Percentiles rank a stretch among this genome's conserved stretches.
Evolutionary conservation across 2,329 filamentous ascomycete genomes (phyloP).

Genomic region (Neonectria coccinea): DNA sequence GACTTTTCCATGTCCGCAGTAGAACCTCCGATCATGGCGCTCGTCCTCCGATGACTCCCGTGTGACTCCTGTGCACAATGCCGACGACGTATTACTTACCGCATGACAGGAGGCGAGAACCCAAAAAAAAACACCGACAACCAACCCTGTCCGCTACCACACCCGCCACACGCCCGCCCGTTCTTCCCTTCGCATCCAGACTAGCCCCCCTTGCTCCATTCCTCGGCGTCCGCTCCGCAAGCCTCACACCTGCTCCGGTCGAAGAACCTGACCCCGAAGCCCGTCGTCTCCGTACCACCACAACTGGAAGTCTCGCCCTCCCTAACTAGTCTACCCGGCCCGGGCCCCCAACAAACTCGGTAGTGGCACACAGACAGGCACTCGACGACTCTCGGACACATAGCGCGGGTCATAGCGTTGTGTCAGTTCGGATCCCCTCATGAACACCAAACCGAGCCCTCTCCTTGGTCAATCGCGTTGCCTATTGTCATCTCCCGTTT

Average conservation of each 20-base stretch:
- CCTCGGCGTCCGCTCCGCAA: not conserved
- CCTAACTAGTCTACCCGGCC: slow-evolving; percentile 18
- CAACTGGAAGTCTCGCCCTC: not conserved
- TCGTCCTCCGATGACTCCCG: not conserved
- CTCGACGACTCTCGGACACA: slow-evolving; percentile 16
- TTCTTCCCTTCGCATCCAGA: slow-evolving; percentile 3
- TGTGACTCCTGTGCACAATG: slow-evolving; percentile 2
- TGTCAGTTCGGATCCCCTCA: slow-evolving; percentile 2
- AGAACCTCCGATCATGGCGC: slow-evolving; percentile 10
- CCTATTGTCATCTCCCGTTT: slow-evolving; percentile 17
- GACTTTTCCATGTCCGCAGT: not conserved
- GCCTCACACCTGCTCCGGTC: slow-evolving; percentile 1
- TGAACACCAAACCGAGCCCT: not conserved
- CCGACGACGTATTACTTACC: slow-evolving; percentile 9
- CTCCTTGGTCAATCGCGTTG: slow-evolving; percentile 27
- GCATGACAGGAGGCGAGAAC: slow-evolving; percentile 4
- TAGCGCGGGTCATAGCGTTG: slow-evolving; percentile 11
- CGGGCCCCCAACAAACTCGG: slow-evolving; percentile 20
- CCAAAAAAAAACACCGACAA: not conserved
- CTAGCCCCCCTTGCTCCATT: slow-evolving; percentile 14
- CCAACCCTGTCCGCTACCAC: not conserved
- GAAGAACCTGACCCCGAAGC: slow-evolving; percentile 3
- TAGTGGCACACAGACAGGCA: slow-evolving; percentile 6
- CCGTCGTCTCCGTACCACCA: not conserved
- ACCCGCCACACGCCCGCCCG: slow-evolving; percentile 4